Evolutionary conservation across 2,329 filamentous ascomycete species (phyloP).

Genomic region (Ophiostoma piceae): DNA sequence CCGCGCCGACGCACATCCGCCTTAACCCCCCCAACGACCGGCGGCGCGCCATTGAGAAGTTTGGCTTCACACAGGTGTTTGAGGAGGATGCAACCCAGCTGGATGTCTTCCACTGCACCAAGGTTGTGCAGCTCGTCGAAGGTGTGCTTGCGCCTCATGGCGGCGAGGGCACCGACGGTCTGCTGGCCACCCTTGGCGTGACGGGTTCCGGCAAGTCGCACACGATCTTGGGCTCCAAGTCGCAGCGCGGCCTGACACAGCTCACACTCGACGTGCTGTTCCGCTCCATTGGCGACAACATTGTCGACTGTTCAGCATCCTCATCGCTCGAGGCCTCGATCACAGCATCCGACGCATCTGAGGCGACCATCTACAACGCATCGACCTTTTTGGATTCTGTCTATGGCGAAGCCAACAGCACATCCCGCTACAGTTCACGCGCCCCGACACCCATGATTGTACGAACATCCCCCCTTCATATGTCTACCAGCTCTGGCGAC

Average conservation of each 20-base stretch:
- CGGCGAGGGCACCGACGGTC: slow-evolving; percentile 76
- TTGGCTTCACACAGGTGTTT: slow-evolving; percentile 90
- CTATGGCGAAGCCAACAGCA: slow-evolving; percentile 59
- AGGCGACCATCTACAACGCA: slow-evolving; percentile 70
- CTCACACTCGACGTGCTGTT: slow-evolving; percentile 87
- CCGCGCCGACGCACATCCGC: slow-evolving; percentile 63
- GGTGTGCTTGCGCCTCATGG: slow-evolving; percentile 70
- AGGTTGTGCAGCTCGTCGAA: slow-evolving; percentile 68
- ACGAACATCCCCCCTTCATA: slow-evolving; percentile 42
- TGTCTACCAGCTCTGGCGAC: slow-evolving; percentile 34
- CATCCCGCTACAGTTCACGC: slow-evolving; percentile 57
- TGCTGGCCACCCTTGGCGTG: slow-evolving; percentile 86
- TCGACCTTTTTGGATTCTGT: slow-evolving; percentile 72
- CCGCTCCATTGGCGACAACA: slow-evolving; percentile 66
- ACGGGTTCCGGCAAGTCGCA: slow-evolving; percentile 98
- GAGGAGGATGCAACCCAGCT: slow-evolving; percentile 79
- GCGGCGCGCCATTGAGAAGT: slow-evolving; percentile 84
- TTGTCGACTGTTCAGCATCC: slow-evolving; percentile 57
- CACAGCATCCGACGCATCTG: slow-evolving; percentile 70
- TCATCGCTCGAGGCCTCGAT: slow-evolving; percentile 67
- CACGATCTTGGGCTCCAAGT: slow-evolving; percentile 84
- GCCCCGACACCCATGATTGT: slow-evolving; percentile 66
- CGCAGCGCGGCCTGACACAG: slow-evolving; percentile 84
- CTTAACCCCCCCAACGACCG: slow-evolving; percentile 78
- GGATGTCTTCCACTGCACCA: slow-evolving; percentile 77